Conservation (phyloP, 2,329 filamentous ascomycete species). For the Colletotrichum sp. region DNA sequence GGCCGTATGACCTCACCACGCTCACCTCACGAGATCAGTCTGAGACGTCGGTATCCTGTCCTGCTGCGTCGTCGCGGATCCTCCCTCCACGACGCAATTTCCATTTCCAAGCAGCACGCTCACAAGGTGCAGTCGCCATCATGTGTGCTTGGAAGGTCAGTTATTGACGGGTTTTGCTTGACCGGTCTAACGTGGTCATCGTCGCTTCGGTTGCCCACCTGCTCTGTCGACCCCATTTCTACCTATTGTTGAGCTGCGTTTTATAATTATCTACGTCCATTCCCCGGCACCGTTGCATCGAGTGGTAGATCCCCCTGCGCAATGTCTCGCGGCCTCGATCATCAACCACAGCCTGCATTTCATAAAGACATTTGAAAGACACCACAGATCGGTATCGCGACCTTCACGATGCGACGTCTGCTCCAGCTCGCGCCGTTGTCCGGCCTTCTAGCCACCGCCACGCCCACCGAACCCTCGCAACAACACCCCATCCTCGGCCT, state of each 20-base stretch:
- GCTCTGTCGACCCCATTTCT: neutral
- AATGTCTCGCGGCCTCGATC: conserved; percentile 1
- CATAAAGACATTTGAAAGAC: neutral
- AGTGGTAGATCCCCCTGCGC: neutral
- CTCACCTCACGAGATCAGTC: conserved; percentile 21
- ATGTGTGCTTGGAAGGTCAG: conserved; percentile 8
- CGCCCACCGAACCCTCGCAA: neutral
- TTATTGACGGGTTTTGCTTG: neutral
- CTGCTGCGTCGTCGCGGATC: neutral
- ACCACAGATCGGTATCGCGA: neutral
- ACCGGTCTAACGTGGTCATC: neutral
- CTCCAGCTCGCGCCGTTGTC: conserved; percentile 1
- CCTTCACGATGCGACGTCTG: neutral
- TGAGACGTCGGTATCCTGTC: conserved; percentile 19
- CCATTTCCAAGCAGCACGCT: neutral
- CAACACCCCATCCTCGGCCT: neutral
- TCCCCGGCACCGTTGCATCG: neutral
- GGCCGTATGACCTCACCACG: conserved; percentile 18
- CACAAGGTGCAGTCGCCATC: conserved; percentile 8
- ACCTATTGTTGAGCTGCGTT: neutral
- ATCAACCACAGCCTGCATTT: neutral
- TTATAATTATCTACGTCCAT: neutral
- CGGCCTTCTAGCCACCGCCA: neutral
- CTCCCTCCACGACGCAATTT: neutral
- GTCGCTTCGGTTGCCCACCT: neutral